phyloP scores from a whole-genome alignment of 2,329 filamentous ascomycete species.

The Xylaria polymorpha region DNA sequence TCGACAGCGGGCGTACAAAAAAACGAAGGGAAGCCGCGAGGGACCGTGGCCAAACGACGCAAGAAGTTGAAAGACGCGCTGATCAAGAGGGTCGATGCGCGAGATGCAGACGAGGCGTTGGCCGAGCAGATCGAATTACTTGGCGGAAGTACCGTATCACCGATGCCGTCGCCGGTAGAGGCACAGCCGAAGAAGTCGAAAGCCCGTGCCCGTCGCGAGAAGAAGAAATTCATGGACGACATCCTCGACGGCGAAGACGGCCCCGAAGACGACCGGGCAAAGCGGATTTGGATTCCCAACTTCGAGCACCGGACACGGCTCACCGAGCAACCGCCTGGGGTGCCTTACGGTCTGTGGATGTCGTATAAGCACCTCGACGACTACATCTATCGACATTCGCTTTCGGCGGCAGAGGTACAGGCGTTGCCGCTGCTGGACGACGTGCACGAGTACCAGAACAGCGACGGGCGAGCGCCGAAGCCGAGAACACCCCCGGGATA shows the following conservation, averaged over 20 bases:
- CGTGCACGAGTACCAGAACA: slow-evolving; percentile 32
- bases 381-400: slow-evolving; percentile 28
- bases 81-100: slow-evolving; percentile 24
- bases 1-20: background rate
- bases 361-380: slow-evolving; percentile 30
- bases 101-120: slow-evolving; percentile 17
- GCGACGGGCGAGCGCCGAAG: slow-evolving; percentile 9
- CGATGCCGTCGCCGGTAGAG: slow-evolving; percentile 1
- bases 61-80: slow-evolving; percentile 27
- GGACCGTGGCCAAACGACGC: background rate
- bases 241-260: background rate
- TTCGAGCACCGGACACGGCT: slow-evolving; percentile 23
- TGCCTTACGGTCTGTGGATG: slow-evolving; percentile 27
- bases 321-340: background rate
- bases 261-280: slow-evolving; percentile 1
- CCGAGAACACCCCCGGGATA: slow-evolving; percentile 27
- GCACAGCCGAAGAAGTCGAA: background rate
- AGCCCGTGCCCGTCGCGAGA: background rate
- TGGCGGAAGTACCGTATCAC: background rate
- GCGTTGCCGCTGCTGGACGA: slow-evolving; percentile 27
- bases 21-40: slow-evolving; percentile 12
- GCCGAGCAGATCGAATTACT: slow-evolving; percentile 26
- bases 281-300: slow-evolving; percentile 32
- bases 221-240: slow-evolving; percentile 33
- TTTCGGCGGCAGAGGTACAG: slow-evolving; percentile 21